Evolutionary conservation across 2,329 filamentous ascomycete genomes (phyloP).

Genomic region (Parafenestella ontariensis): DNA sequence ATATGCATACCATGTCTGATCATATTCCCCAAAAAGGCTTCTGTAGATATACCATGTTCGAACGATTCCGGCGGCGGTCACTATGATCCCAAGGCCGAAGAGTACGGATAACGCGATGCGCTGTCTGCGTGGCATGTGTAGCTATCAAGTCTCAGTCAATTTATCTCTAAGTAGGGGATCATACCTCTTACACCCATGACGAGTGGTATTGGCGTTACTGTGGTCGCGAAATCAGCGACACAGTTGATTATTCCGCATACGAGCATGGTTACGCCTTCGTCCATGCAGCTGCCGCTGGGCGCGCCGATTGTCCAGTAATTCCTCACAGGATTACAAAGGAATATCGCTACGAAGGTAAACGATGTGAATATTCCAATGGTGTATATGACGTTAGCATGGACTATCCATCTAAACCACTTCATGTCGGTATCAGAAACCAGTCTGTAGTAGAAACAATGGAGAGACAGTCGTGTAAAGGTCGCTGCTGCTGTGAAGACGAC

Average conservation of each 20-base stretch:
- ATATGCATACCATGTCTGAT: constrained; percentile 55
- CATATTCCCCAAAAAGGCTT: constrained; percentile 50
- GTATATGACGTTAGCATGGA: constrained; percentile 50
- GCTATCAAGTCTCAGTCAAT: constrained; percentile 12
- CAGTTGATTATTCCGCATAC: constrained; percentile 53
- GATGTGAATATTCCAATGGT: constrained; percentile 48
- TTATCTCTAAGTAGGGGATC: neutral
- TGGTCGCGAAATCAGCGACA: constrained; percentile 52
- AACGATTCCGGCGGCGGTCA: constrained; percentile 52
- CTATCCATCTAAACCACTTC: constrained; percentile 48
- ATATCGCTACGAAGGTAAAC: constrained; percentile 46
- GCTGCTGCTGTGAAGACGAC: constrained; percentile 51
- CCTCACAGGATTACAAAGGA: constrained; percentile 52
- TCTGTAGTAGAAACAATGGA: constrained; percentile 57
- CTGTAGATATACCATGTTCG: constrained; percentile 56
- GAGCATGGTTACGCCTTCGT: constrained; percentile 52
- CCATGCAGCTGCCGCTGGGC: constrained; percentile 43
- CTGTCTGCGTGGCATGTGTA: constrained; percentile 53
- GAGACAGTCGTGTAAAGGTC: constrained; percentile 53
- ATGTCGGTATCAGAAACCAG: constrained; percentile 51
- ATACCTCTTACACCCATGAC: constrained; percentile 39
- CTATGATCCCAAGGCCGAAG: constrained; percentile 52
- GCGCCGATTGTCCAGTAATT: constrained; percentile 52
- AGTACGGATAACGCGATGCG: constrained; percentile 50
- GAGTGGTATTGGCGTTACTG: constrained; percentile 54